These are phyloP conservation scores for Aplosporella prunicola DNA, from an alignment of 2,329 filamentous ascomycete species.

Conservation along the genomic window DNA sequence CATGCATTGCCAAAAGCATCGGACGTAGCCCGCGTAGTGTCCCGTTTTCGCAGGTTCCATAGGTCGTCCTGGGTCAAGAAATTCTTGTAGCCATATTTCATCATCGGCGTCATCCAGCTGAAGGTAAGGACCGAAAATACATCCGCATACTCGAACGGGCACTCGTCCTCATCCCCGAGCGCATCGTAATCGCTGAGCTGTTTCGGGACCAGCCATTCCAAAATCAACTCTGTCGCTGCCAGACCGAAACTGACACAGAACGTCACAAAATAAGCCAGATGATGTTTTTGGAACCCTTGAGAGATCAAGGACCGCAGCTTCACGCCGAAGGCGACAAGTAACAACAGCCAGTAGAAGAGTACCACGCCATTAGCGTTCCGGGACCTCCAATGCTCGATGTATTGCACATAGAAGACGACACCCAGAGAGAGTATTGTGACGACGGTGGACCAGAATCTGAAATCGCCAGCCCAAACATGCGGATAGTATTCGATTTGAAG, in stretches of 20 bases:
- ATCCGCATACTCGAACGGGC: slow-evolving; percentile 80
- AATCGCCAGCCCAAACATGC: slow-evolving; percentile 66
- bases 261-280: slow-evolving; percentile 65
- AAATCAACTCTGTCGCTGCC: slow-evolving; percentile 58
- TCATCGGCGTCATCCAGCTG: slow-evolving; percentile 97
- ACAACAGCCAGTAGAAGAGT: slow-evolving; percentile 85
- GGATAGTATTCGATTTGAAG: slow-evolving; percentile 65
- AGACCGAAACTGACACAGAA: slow-evolving; percentile 66
- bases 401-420: slow-evolving; percentile 72
- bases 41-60: slow-evolving; percentile 76
- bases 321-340: slow-evolving; percentile 66
- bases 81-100: slow-evolving; percentile 87
- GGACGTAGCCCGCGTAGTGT: slow-evolving; percentile 69
- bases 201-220: slow-evolving; percentile 86
- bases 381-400: slow-evolving; percentile 74
- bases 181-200: slow-evolving; percentile 59
- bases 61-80: slow-evolving; percentile 91
- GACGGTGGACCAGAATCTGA: slow-evolving; percentile 75
- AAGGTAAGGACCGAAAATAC: slow-evolving; percentile 92
- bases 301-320: slow-evolving; percentile 81
- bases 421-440: slow-evolving; percentile 61
- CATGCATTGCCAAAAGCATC: slow-evolving; percentile 64
- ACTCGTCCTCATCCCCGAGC: slow-evolving; percentile 59
- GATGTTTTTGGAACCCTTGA: slow-evolving; percentile 58
- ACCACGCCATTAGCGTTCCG: slow-evolving; percentile 80